A percentile compares a stretch with the other conserved stretches of the same genome.
These are phyloP conservation scores for Petunia secreta DNA, from an alignment of 257 asterid species.

Conservation along the genomic window DNA sequence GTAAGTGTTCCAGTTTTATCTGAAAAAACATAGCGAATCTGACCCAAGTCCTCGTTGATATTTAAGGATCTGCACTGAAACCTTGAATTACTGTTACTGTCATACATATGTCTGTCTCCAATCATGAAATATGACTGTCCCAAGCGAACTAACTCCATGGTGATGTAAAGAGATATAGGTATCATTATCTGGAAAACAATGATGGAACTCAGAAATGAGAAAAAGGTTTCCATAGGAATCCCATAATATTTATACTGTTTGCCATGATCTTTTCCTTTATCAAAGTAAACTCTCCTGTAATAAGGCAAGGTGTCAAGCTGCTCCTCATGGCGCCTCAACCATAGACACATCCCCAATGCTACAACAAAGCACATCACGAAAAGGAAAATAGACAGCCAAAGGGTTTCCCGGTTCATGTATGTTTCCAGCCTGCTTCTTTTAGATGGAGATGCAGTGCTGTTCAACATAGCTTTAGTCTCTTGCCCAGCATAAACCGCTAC, in stretches of 20 bases:
- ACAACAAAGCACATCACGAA: slow-evolving; percentile 81
- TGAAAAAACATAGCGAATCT: slow-evolving; percentile 80
- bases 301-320: slow-evolving; percentile 84
- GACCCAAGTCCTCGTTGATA: slow-evolving; percentile 97
- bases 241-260: slow-evolving; percentile 73
- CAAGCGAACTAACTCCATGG: slow-evolving; percentile 97
- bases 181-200: slow-evolving; percentile 98
- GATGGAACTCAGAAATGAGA: slow-evolving; percentile 85
- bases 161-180: slow-evolving; percentile 90
- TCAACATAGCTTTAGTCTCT: slow-evolving; percentile 95
- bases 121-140: slow-evolving; percentile 97
- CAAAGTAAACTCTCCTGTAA: slow-evolving; percentile 70
- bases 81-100: slow-evolving; percentile 63
- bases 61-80: slow-evolving; percentile 97
- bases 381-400: slow-evolving; percentile 87
- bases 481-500: slow-evolving; percentile 97
- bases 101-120: slow-evolving; percentile 86
- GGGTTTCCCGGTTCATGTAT: slow-evolving; percentile 90
- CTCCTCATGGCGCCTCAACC: slow-evolving; percentile 65
- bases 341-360: slow-evolving; percentile 83
- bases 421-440: slow-evolving; percentile 93
- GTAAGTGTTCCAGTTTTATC: slow-evolving; percentile 96
- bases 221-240: slow-evolving; percentile 89
- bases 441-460: slow-evolving; percentile 82
- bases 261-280: slow-evolving; percentile 53